These are phyloP conservation scores for Neophaeococcomyces mojaviensis DNA, from an alignment of 2,329 filamentous ascomycete genomes.

Conservation along the genomic window DNA sequence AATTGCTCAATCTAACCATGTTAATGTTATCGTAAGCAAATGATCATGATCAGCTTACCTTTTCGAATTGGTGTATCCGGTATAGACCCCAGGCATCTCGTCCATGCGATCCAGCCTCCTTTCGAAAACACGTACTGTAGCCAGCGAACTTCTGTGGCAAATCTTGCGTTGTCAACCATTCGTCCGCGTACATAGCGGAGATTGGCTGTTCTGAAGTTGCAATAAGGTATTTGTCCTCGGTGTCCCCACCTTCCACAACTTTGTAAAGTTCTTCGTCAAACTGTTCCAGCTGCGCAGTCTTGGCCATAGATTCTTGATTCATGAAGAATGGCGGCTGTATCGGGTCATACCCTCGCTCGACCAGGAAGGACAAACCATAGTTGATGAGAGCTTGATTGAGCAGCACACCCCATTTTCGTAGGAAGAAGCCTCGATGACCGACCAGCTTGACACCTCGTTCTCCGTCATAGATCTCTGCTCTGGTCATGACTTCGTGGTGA, in stretches of 20 bases:
- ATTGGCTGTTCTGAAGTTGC: conserved; percentile 93
- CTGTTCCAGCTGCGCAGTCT: conserved; percentile 92
- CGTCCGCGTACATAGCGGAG: conserved; percentile 82
- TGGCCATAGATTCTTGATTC: conserved; percentile 91
- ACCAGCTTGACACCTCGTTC: conserved; percentile 91
- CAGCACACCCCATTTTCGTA: conserved; percentile 82
- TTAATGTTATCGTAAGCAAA: conserved; percentile 8
- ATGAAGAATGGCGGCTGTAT: conserved; percentile 90
- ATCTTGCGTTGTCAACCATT: conserved; percentile 80
- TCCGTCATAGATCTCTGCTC: conserved; percentile 85
- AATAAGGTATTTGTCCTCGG: conserved; percentile 76
- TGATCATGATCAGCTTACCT: conserved; percentile 42
- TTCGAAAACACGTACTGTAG: conserved; percentile 90
- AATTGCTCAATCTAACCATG: conserved; percentile 62
- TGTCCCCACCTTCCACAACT: conserved; percentile 74
- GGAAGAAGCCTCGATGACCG: conserved; percentile 87
- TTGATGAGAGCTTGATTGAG: conserved; percentile 90
- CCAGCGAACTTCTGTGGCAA: conserved; percentile 89
- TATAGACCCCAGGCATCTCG: conserved; percentile 97
- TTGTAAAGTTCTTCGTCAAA: conserved; percentile 99
- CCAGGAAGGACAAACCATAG: conserved; percentile 86
- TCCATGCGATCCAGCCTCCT: conserved; percentile 86
- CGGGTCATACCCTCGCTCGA: conserved; percentile 69
- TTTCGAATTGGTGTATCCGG: conserved; percentile 96
- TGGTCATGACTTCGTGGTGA: conserved; percentile 86